These are phyloP conservation scores for Beauveria bassiana DNA, from an alignment of 2,329 filamentous ascomycete genomes.

Conservation along the genomic window DNA sequence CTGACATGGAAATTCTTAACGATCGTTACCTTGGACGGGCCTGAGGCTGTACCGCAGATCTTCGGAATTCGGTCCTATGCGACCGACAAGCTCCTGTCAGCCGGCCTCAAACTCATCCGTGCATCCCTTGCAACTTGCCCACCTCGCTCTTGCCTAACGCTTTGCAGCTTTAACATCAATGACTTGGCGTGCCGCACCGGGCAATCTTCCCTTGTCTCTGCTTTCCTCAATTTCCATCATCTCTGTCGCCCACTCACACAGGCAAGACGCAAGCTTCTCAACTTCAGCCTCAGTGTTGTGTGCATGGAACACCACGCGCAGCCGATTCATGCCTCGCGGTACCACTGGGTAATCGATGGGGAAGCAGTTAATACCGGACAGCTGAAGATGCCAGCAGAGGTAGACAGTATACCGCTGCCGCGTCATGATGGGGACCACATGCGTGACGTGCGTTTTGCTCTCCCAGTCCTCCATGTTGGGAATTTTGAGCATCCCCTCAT, in stretches of 20 bases:
- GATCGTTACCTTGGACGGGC: background rate
- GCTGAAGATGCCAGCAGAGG: slow-evolving; percentile 20
- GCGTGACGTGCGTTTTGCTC: slow-evolving; percentile 17
- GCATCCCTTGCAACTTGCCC: background rate
- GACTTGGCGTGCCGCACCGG: slow-evolving; percentile 1
- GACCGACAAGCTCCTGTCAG: background rate
- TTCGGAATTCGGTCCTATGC: too few relatives aligned
- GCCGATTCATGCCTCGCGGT: slow-evolving; percentile 28
- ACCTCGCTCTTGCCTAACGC: background rate
- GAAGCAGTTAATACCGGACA: slow-evolving; percentile 16
- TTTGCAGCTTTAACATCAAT: background rate
- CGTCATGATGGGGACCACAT: slow-evolving; percentile 24
- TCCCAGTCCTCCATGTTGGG: slow-evolving; percentile 23
- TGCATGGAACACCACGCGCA: slow-evolving; percentile 34
- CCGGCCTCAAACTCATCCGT: background rate
- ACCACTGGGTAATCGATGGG: slow-evolving; percentile 33
- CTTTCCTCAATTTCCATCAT: slow-evolving; percentile 3
- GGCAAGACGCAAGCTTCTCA: slow-evolving; percentile 9
- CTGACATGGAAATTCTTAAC: background rate
- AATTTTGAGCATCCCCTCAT: slow-evolving; percentile 21
- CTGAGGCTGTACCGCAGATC: too few relatives aligned
- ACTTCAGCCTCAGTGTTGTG: slow-evolving; percentile 30
- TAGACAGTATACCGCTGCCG: slow-evolving; percentile 18
- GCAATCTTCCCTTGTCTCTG: background rate
- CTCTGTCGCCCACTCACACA: background rate